phyloP scores from a whole-genome alignment of 305 asterid genomes.

The Fraxinus albicans region DNA sequence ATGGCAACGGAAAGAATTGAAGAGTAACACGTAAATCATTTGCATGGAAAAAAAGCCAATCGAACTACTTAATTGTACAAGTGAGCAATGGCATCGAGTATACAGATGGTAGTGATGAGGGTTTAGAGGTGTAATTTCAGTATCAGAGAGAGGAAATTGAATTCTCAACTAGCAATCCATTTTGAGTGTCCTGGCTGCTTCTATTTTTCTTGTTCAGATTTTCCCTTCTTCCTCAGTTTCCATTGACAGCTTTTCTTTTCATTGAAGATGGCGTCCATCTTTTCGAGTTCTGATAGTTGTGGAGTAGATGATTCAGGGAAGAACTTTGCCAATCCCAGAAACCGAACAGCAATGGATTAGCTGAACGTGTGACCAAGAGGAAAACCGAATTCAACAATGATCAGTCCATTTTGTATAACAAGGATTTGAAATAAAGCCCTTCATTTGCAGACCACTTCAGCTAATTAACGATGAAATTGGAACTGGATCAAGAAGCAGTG shows the following conservation, averaged over 20 bases:
- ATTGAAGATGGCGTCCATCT: background rate
- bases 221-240: background rate
- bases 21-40: background rate
- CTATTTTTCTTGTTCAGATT: background rate
- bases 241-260: background rate
- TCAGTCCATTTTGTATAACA: background rate
- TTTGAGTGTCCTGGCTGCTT: background rate
- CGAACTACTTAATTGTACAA: background rate
- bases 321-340: background rate
- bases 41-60: background rate
- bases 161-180: background rate
- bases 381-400: background rate
- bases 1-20: background rate
- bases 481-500: background rate
- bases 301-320: background rate
- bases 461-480: background rate
- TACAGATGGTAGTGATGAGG: background rate
- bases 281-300: background rate
- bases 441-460: background rate
- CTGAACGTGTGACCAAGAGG: background rate
- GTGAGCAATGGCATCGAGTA: background rate
- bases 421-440: background rate
- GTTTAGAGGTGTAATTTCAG: background rate
- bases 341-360: background rate
- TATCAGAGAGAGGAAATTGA: background rate